Evolutionary conservation across 1,139 yeast genomes (phyloP), one percentile per base, ranked within the genome.

Genomic region (Protomyces macrosporus): DNA sequence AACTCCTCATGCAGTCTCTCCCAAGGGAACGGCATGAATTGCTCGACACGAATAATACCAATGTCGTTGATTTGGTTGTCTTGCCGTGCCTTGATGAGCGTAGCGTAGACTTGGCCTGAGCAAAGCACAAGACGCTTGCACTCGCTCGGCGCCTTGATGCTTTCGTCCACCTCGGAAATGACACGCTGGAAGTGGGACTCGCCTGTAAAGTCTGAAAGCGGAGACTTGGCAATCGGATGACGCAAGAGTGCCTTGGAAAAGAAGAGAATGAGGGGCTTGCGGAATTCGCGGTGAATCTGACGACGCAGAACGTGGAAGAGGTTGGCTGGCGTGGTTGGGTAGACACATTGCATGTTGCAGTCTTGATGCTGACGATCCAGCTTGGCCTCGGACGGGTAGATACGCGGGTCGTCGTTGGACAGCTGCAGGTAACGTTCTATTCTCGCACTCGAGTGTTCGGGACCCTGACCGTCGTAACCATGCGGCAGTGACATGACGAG

Each of bases 391-490:
- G 89, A 77, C 75, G 98, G 99, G 96, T 89, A 95, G 72, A 75
- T 79, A 79, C 98, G 87, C 72, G 89, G 91, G 76, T 95, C 98
- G 80, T 95, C 99, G 76, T 91, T 93, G 76, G 96, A 87, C 75
- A 95, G 79, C 80, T 89, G 97, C 77, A 95, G 83, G 80, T 90
- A 95, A 81, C 99, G 87, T 81, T 95, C 99, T 67, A 95, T 80
- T 83, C 98, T 87, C 73, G 96, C 98, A 67, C 97, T 89, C 45
- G 98, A 93, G 79, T 95, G 99, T 80, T 95, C 99, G 70, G 98
- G 98, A 73, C 99, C 99, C 81, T 93, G 98, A 71, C 99, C 99
- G 77, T 95, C 99, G 76, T 91, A 95, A 80, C 99, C 99, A 76
- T 95, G 99, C 67, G 99, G 99, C 77, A 95, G 83, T 4, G 98